Conservation (phyloP, 768 basidiomycete genomes). For the Psilocybe azurescens region DNA sequence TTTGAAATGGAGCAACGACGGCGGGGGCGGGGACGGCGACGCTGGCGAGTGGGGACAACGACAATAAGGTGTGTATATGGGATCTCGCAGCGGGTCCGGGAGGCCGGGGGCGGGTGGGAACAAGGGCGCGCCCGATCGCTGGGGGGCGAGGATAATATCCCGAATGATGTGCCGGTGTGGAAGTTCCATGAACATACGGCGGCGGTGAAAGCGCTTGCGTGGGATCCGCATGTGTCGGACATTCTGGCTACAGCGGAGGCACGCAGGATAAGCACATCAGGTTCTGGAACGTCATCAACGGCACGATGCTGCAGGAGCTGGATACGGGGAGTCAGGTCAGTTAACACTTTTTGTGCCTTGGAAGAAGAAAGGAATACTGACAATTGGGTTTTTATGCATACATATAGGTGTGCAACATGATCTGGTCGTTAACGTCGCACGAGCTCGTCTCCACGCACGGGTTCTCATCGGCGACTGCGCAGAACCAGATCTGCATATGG, state of each 20-base stretch:
- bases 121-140: constrained; percentile 27
- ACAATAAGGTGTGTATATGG: constrained; percentile 99
- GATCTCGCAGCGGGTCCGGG: constrained; percentile 77
- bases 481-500: constrained; percentile 97
- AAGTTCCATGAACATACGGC: constrained; percentile 97
- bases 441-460: constrained; percentile 99
- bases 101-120: constrained; percentile 39
- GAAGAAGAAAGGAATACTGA: neutral
- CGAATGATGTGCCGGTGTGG: constrained; percentile 76
- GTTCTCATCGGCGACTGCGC: constrained; percentile 90
- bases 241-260: constrained; percentile 95
- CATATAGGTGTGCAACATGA: constrained; percentile 90
- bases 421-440: constrained; percentile 96
- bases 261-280: constrained; percentile 99
- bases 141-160: constrained; percentile 33
- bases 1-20: constrained; percentile 82
- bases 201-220: constrained; percentile 97
- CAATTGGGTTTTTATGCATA: constrained; percentile 18
- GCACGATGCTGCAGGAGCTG: constrained; percentile 82
- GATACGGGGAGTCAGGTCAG: constrained; percentile 96
- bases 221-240: constrained; percentile 95
- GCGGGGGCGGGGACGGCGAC: constrained; percentile 50
- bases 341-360: neutral
- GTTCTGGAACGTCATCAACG: constrained; percentile 95
- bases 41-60: constrained; percentile 95